Evolutionary conservation across 306 rosid species (phyloP), one percentile per base, ranked within the genome.

Genomic region (Gillenia trifoliata): DNA sequence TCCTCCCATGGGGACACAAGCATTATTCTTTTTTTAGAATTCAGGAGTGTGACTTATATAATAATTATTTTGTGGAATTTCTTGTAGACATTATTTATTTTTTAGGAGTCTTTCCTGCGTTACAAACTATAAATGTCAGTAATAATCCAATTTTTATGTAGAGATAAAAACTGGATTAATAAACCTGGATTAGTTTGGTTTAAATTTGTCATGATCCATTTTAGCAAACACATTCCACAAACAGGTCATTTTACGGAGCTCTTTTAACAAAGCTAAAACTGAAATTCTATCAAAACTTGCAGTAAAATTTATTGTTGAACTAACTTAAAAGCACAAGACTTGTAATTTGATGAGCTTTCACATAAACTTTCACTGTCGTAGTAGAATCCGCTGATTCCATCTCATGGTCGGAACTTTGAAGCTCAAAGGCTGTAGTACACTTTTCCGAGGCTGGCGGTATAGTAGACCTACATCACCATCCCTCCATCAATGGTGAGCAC

Each of bases 401-500:
- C 55, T 30, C 38, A 9, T 62, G 8, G 75, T 62, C 77, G 7
- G 7, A 72, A 36, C 65, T 43, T 55, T 49, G 6, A 59, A 59
- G 64, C n/a, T 73, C 52, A 16, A 67, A 57, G 33, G 75, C 73
- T 78, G 72, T 28, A 36, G 40, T 74, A 65, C 31, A 45, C 16
- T 68, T 49, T 28, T 45, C 62, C 33, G 33, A 15, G 25, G 5
- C 63, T 8, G 64, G 82, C 23, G 22, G 54, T 63, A 68, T 49
- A 13, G 45, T 65, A 15, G 49, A 69, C 72, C 83, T 88, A 93
- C 97, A 89, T 91, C 73, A 88, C 97, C 93, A 93, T 89, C 33
- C 98, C 98, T 78, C 98, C 98, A 79, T 93, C 97, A 73, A 93
- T 91, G 79, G 94, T 89, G 30, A 89, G 71, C 33, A 93, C 98